Conservation (phyloP, 108 stramenopile species). For the Nitzschia palea region DNA sequence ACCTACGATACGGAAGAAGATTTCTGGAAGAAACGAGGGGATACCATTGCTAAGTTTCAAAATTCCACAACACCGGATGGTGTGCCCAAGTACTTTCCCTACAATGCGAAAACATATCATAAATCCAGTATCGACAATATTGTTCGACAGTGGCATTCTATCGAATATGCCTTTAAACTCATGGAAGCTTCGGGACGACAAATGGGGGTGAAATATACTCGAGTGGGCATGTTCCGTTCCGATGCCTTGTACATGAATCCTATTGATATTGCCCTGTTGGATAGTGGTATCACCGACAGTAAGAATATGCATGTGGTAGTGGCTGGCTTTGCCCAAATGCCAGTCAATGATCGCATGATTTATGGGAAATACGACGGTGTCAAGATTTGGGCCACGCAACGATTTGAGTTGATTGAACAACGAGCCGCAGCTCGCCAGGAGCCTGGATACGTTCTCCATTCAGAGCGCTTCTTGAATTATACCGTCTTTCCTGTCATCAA, state of each 20-base stretch:
- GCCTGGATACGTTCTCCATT: constrained; percentile 41
- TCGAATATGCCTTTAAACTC: constrained; percentile 34
- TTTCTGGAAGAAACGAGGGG: constrained; percentile 25
- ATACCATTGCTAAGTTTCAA: constrained; percentile 24
- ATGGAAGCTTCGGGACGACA: constrained; percentile 34
- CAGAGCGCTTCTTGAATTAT: constrained; percentile 42
- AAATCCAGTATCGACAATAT: constrained; percentile 40
- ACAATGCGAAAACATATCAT: constrained; percentile 25
- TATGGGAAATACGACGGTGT: constrained; percentile 54
- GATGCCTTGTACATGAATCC: constrained; percentile 54
- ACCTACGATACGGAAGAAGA: constrained; percentile 42
- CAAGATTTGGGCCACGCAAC: constrained; percentile 57
- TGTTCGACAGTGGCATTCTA: constrained; percentile 49
- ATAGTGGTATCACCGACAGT: constrained; percentile 17
- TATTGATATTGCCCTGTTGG: constrained; percentile 41
- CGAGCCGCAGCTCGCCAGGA: constrained; percentile 11
- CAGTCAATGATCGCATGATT: constrained; percentile 54
- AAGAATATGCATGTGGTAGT: constrained; percentile 27
- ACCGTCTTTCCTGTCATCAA: constrained; percentile 40
- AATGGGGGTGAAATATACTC: constrained; percentile 22
- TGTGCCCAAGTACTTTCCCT: constrained; percentile 39
- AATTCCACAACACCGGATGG: constrained; percentile 25
- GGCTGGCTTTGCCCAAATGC: constrained; percentile 27
- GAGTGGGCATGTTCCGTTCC: constrained; percentile 53
- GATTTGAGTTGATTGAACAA: constrained; percentile 46